A percentile compares a stretch with the other conserved stretches of the same genome.
These are phyloP conservation scores for Gymnopilus dilepis DNA, from an alignment of 768 basidiomycete species.

Conservation along the genomic window DNA sequence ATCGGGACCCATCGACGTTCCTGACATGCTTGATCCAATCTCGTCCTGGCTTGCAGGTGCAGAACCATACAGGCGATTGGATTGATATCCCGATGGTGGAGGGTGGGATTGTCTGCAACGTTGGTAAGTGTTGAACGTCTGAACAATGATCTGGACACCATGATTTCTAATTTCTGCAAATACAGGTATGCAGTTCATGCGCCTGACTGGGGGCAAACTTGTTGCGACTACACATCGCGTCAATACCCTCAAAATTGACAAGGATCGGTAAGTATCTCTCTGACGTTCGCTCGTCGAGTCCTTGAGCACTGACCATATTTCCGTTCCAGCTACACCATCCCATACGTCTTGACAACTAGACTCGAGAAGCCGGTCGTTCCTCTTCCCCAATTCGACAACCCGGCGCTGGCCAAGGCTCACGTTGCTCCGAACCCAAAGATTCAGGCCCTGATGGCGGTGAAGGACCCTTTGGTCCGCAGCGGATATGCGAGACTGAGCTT, in stretches of 20 bases:
- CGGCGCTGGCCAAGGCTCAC: neutral
- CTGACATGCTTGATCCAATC: conserved; percentile 1
- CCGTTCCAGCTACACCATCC: neutral
- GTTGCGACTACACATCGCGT: neutral
- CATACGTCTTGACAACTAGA: conserved; percentile 2
- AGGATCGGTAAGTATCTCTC: neutral
- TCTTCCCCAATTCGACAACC: neutral
- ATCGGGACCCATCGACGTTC: conserved; percentile 1
- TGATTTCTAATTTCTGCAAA: neutral
- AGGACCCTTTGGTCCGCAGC: conserved; percentile 2
- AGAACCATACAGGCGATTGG: neutral
- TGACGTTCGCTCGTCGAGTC: neutral
- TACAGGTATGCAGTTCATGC: conserved; percentile 6
- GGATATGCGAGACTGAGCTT: conserved; percentile 1
- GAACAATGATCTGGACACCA: neutral
- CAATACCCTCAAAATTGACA: conserved; percentile 1
- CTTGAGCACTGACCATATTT: neutral
- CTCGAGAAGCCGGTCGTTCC: conserved; percentile 1
- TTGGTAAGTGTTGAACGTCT: neutral
- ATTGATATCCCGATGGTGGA: conserved; percentile 7
- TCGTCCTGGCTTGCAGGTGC: neutral
- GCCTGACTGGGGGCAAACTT: conserved; percentile 1
- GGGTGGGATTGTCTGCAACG: conserved; percentile 5
- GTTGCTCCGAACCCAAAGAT: neutral
- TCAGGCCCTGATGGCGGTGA: conserved; percentile 1